These are phyloP conservation scores for Trichoderma erinaceum DNA, from an alignment of 495 filamentous ascomycete species.

Conservation along the genomic window DNA sequence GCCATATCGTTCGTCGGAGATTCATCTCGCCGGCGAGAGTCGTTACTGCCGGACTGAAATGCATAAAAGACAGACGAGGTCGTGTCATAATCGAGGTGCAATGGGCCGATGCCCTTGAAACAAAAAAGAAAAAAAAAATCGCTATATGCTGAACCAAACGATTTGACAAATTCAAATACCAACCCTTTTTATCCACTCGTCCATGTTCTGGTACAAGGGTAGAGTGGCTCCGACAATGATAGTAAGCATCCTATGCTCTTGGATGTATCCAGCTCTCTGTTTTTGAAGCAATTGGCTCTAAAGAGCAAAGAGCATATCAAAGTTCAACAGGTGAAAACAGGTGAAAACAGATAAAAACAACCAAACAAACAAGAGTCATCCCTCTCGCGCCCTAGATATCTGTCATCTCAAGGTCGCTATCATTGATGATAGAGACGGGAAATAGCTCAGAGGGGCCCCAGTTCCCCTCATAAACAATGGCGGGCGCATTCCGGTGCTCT, in stretches of 20 bases:
- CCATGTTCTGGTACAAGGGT: neutral
- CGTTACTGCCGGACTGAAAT: neutral
- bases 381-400: conserved; percentile 31
- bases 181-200: neutral
- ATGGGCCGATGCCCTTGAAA: neutral
- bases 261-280: neutral
- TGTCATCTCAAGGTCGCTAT: conserved; percentile 43
- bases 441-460: conserved; percentile 63
- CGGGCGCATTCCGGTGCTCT: conserved; percentile 67
- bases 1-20: neutral
- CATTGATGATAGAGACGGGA: conserved; percentile 21
- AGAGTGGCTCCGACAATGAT: neutral
- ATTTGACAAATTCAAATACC: neutral
- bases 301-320: neutral
- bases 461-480: conserved; percentile 89
- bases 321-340: neutral
- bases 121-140: neutral
- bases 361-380: too few relatives aligned
- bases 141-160: conserved; percentile 4
- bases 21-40: neutral
- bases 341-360: conserved; percentile 3
- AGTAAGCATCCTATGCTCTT: neutral
- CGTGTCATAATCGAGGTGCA: neutral
- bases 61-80: neutral
- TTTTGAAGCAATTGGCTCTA: neutral